phyloP scores from a whole-genome alignment of 371 early-diverging fungal genomes.

The Mortierella sp. region DNA sequence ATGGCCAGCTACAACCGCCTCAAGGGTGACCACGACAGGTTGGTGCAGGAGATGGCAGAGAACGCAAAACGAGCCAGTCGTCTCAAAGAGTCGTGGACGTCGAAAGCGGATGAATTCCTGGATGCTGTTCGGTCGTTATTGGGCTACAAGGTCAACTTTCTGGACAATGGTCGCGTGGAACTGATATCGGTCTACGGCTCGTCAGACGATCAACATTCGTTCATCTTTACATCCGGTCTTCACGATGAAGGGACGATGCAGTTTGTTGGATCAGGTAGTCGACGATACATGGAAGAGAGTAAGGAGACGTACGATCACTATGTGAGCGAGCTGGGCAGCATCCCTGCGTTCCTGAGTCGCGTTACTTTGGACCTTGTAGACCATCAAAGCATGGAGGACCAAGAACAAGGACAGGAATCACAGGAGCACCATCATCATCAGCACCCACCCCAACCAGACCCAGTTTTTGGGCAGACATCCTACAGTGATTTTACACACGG shows the following conservation, averaged over 20 bases:
- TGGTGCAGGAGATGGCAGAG: slow-evolving; percentile 58
- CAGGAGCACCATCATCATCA: slow-evolving; percentile 14
- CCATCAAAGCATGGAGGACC: slow-evolving; percentile 14
- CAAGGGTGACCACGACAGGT: slow-evolving; percentile 61
- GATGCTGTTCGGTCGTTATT: slow-evolving; percentile 75
- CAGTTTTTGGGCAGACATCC: too few relatives aligned
- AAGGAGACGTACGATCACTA: slow-evolving; percentile 67
- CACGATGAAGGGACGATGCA: slow-evolving; percentile 69
- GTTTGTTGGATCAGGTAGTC: slow-evolving; percentile 71
- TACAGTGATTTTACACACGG: too few relatives aligned
- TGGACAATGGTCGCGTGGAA: slow-evolving; percentile 75
- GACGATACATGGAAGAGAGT: slow-evolving; percentile 63
- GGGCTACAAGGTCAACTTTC: slow-evolving; percentile 81
- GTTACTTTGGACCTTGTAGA: slow-evolving; percentile 75
- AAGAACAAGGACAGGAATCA: too few relatives aligned
- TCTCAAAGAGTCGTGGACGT: slow-evolving; percentile 69
- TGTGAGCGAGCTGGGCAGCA: slow-evolving; percentile 71
- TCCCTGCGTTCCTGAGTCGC: slow-evolving; percentile 83
- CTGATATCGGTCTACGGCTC: slow-evolving; percentile 70
- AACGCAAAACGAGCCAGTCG: slow-evolving; percentile 73
- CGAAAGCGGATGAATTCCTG: slow-evolving; percentile 72
- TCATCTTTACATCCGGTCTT: slow-evolving; percentile 71
- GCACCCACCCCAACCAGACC: not conserved
- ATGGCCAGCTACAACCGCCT: slow-evolving; percentile 63
- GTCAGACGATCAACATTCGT: slow-evolving; percentile 63